These are phyloP conservation scores for Clonostachys byssicola DNA, from an alignment of 2,329 filamentous ascomycete genomes.

Conservation along the genomic window DNA sequence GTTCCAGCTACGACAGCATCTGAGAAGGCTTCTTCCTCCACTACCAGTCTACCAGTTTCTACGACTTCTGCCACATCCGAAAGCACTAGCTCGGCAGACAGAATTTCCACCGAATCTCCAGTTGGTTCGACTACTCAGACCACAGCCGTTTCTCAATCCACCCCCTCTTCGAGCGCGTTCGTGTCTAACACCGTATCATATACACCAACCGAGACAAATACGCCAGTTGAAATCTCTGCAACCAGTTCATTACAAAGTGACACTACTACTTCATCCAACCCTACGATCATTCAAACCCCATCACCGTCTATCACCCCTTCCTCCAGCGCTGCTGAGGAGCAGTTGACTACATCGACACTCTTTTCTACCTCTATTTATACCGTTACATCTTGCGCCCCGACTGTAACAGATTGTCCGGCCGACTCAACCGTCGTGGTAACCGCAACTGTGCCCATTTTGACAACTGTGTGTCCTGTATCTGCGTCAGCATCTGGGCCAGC, in stretches of 20 bases:
- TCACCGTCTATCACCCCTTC: too few relatives aligned
- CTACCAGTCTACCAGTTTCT: too few relatives aligned
- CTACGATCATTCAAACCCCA: too few relatives aligned
- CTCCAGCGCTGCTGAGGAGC: not conserved
- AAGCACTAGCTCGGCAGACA: too few relatives aligned
- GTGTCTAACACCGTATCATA: not conserved
- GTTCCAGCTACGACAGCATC: not conserved
- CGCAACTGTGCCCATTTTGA: slow-evolving; percentile 7
- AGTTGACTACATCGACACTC: not conserved
- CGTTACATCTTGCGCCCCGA: not conserved
- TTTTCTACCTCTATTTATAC: not conserved
- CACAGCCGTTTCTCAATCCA: slow-evolving; percentile 1
- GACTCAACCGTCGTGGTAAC: not conserved
- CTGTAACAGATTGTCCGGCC: not conserved
- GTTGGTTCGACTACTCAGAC: not conserved
- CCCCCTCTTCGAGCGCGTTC: slow-evolving; percentile 2
- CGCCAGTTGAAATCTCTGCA: too few relatives aligned
- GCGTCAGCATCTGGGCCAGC: not conserved
- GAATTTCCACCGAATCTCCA: too few relatives aligned
- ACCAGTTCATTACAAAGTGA: too few relatives aligned
- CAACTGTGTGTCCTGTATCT: not conserved
- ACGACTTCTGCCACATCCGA: too few relatives aligned
- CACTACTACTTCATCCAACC: too few relatives aligned
- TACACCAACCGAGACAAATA: not conserved
- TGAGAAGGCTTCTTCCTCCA: too few relatives aligned